Base-by-base conservation (phyloP, 805 yeast genomes). In the Metschnikowia drakensbergensis region DNA sequence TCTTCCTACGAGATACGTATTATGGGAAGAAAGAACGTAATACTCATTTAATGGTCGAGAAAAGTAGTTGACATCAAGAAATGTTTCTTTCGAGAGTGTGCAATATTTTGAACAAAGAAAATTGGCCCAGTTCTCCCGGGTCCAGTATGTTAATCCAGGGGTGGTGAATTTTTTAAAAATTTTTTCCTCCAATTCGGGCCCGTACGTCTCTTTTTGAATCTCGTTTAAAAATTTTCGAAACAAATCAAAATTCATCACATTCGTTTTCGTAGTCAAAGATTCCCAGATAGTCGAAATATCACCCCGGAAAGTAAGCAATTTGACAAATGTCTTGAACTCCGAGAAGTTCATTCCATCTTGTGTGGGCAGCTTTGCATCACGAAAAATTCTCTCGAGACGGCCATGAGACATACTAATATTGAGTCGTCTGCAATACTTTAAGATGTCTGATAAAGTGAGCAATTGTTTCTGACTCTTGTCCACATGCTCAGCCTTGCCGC, bases 1-100 rank as follows among this genome's bases (percentile, higher is more conserved):
- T 34, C 94, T 75, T 0, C 99, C 99, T 27, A 83, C 66, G 3
- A 94, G 71, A 60, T 94, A 94, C 0, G 99, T 94, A 62, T 94
- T 94, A 64, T 94, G 99, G 0, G 97, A 90, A 0, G 97, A 88
- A 0, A 96, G 89, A 29, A 95, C 86, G 61, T 72, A 89, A 63
- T 95, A 94, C 58, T 91, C 92, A 60, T 82, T 88, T 33, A 94
- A 60, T 0, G 99, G 98, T 37, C 62, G 58, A 22, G 55, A 48
- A 45, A 57, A 69, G 49, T 71, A 71, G 9, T 48, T 55, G 5
- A 36, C 47, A 3, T 52, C 47, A 6, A 44, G 48, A 6, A 34
- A 43, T 8, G 25, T 37, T 22, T 49, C 53, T 6, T 38, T 51
- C 9, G 59, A 53, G 6, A 35, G 26, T 7, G 42, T 17, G 31